Base-by-base conservation (phyloP, 768 basidiomycete species). In the Lentinula aciculospora region DNA sequence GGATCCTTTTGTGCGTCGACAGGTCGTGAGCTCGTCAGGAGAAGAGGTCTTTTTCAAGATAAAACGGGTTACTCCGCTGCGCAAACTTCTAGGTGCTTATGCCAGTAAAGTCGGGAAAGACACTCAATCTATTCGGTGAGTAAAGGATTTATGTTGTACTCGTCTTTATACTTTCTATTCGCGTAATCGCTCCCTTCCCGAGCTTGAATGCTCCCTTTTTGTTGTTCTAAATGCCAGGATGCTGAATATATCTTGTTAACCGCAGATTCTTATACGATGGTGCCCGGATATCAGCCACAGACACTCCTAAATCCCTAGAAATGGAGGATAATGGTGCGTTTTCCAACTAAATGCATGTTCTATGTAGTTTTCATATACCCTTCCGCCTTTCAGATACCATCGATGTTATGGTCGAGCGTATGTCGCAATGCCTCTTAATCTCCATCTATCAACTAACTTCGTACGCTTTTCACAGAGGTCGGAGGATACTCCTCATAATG, bases 11-110 rank as follows among this genome's bases (percentile, higher is more conserved):
- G n/a, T n/a, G 29, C 34, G 9, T n/a, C 44, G 51, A 42, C 63
- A 93, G 91, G 91, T 93, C 48, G 81, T 87, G 45, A 85, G 82
- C 63, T 79, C 88, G 36, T 69, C 74, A 12, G 92, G 91, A 58
- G 91, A 94, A 32, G 93, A 95, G 69, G 91, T 96, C 27, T 96
- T 89, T 74, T 97, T 97, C 82, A 96, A 97, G 81, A 95, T 97
- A 75, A 97, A 95, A 76, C 84, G 88, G 67, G 89, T 81, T 72
- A 95, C 94, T 44, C 94, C 89, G 76, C 74, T 97, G 64, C 89
- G 85, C 79, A 97, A 96, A 76, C 82, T 96, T 25, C 91, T 94
- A 69, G 89, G 84, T 60, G 94, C 94, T 44, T 97, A 97, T 72
- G 94, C 94, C 56, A 84, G 78, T 69, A 94, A 94, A 67, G 92